phyloP scores from a whole-genome alignment of 805 yeast species.

The Starmerella kuoi region DNA sequence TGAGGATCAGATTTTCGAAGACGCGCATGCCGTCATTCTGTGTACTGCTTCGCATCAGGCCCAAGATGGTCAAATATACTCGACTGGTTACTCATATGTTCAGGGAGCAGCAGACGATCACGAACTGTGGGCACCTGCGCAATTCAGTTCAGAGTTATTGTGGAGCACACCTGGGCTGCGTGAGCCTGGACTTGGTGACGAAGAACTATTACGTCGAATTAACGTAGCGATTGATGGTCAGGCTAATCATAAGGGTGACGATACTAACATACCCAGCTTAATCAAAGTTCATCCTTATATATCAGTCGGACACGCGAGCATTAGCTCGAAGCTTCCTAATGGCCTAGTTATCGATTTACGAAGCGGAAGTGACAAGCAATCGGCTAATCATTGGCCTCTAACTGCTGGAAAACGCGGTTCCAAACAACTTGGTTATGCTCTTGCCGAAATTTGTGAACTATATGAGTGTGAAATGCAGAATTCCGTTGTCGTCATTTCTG shows the following conservation, averaged over 20 bases:
- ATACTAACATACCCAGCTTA: background rate
- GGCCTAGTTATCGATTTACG: slow-evolving; percentile 17
- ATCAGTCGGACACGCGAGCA: background rate
- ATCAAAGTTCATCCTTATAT: background rate
- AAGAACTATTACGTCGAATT: slow-evolving; percentile 19
- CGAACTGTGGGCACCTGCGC: slow-evolving; percentile 60
- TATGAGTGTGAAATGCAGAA: slow-evolving; percentile 16
- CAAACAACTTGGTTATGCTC: slow-evolving; percentile 39
- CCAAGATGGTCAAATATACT: slow-evolving; percentile 44
- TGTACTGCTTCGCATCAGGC: slow-evolving; percentile 53
- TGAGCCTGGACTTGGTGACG: slow-evolving; percentile 26
- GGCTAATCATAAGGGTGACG: too few relatives aligned
- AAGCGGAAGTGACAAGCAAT: background rate
- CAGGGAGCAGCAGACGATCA: slow-evolving; percentile 96
- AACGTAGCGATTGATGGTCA: background rate
- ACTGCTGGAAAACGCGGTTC: slow-evolving; percentile 49
- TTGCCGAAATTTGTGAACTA: slow-evolving; percentile 35
- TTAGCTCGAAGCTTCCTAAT: background rate
- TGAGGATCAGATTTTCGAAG: slow-evolving; percentile 26
- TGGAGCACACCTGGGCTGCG: slow-evolving; percentile 40
- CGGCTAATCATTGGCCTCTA: slow-evolving; percentile 16
- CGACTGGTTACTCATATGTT: slow-evolving; percentile 47
- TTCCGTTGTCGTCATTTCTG: slow-evolving; percentile 41
- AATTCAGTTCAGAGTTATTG: slow-evolving; percentile 40
- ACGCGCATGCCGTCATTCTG: slow-evolving; percentile 36